These are phyloP conservation scores for Coemansia sp. DNA, from an alignment of 192 early-diverging fungal genomes.

Conservation along the genomic window DNA sequence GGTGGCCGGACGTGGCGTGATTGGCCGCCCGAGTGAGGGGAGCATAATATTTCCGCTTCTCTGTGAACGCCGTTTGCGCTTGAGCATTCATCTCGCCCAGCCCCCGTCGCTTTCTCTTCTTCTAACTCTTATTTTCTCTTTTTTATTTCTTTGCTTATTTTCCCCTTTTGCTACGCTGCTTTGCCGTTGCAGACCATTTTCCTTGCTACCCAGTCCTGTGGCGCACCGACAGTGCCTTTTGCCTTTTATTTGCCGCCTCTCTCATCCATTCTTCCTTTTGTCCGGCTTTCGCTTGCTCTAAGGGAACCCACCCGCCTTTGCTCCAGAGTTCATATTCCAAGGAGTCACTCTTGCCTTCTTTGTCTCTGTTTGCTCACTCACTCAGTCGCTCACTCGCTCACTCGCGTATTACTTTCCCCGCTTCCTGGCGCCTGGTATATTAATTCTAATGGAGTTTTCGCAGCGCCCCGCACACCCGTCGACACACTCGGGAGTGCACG, in stretches of 20 bases:
- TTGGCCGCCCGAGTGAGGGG: neutral
- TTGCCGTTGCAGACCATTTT: neutral
- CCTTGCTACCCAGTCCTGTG: neutral
- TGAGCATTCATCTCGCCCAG: neutral
- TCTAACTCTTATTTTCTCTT: neutral
- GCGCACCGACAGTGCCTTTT: neutral
- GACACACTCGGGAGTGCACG: constrained; percentile 22
- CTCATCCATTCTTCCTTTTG: neutral
- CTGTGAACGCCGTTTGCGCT: neutral
- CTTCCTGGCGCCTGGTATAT: neutral
- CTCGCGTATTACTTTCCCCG: constrained; percentile 1
- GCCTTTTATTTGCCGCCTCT: neutral
- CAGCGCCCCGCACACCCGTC: constrained; percentile 45
- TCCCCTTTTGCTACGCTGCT: neutral
- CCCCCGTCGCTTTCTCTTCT: neutral
- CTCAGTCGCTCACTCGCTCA: neutral
- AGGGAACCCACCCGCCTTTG: neutral
- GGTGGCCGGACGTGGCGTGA: neutral
- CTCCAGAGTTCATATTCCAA: neutral
- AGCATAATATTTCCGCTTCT: neutral
- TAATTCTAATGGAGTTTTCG: constrained; percentile 46
- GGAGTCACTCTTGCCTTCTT: neutral
- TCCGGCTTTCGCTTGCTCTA: neutral
- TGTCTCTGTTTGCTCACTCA: neutral
- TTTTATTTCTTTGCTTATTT: neutral